These are phyloP conservation scores for Mycena crocata DNA, from an alignment of 768 basidiomycete species.

Conservation along the genomic window DNA sequence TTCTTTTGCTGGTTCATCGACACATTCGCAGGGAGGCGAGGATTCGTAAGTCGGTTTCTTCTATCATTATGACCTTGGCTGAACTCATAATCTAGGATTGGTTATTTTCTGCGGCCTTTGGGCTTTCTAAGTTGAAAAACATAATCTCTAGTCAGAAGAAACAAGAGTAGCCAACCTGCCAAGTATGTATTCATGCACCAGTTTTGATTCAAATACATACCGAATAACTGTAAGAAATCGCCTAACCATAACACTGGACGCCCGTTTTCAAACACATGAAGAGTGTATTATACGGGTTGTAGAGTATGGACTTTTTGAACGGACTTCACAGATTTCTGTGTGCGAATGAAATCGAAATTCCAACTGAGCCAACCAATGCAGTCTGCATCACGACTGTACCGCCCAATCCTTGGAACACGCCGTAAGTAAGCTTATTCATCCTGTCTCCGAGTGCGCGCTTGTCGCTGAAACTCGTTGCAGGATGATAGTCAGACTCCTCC, in stretches of 20 bases:
- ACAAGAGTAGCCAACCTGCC: constrained; percentile 1
- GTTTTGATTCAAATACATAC: too few species aligned
- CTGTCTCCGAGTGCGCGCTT: constrained; percentile 22
- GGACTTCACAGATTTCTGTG: constrained; percentile 24
- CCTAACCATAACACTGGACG: too few species aligned
- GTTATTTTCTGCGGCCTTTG: constrained; percentile 29
- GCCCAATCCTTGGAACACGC: constrained; percentile 28
- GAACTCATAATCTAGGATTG: constrained; percentile 14
- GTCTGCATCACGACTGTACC: constrained; percentile 33
- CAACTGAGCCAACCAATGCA: constrained; percentile 30
- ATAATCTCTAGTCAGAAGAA: constrained; percentile 13
- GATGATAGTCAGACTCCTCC: constrained; percentile 15
- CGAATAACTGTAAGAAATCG: too few species aligned
- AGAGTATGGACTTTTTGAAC: too few species aligned
- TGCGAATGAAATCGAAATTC: constrained; percentile 29
- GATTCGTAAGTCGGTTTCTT: constrained; percentile 26
- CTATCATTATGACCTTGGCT: neutral
- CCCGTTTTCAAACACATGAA: too few species aligned
- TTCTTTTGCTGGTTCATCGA: constrained; percentile 34
- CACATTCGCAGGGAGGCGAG: constrained; percentile 28
- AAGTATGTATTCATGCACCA: neutral
- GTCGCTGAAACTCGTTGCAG: constrained; percentile 9
- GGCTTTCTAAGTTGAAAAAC: constrained; percentile 17
- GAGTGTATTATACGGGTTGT: too few species aligned
- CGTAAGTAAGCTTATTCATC: constrained; percentile 28